phyloP scores from a whole-genome alignment of 768 basidiomycete species.

The Hericium erinaceus region DNA sequence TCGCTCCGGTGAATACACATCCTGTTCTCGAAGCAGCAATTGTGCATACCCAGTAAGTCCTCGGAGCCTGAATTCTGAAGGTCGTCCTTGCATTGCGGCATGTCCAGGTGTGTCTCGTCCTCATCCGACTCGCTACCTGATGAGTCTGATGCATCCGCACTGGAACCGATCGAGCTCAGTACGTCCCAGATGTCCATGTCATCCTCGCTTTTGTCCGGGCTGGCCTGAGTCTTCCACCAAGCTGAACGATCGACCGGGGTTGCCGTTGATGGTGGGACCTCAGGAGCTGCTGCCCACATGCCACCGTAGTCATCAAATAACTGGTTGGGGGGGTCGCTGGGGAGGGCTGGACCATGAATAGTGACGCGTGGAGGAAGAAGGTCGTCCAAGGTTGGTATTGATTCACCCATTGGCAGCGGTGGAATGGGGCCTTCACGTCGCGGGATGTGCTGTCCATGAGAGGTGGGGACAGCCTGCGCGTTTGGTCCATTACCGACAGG shows the following conservation, averaged over 20 bases:
- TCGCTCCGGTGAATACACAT: too few relatives aligned
- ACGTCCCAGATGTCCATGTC: neutral
- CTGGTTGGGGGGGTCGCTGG: neutral
- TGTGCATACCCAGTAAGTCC: neutral
- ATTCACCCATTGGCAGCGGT: too few relatives aligned
- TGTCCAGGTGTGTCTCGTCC: neutral
- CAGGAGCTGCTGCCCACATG: neutral
- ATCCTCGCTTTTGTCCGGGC: neutral
- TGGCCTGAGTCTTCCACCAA: too few relatives aligned
- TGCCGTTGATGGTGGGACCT: too few relatives aligned
- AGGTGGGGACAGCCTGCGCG: neutral
- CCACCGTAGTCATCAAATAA: conserved; percentile 11
- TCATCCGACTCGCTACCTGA: neutral
- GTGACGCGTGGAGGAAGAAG: neutral
- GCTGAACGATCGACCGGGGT: too few relatives aligned
- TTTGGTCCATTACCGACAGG: neutral
- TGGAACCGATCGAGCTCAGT: neutral
- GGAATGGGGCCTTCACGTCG: too few relatives aligned
- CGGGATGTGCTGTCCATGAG: neutral
- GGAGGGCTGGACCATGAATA: conserved; percentile 8
- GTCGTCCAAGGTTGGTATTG: too few relatives aligned
- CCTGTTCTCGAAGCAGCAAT: too few relatives aligned
- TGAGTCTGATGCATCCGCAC: neutral
- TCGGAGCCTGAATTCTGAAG: neutral
- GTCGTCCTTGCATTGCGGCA: neutral